Base-by-base conservation (phyloP, 495 filamentous ascomycete genomes). In the Pyronema domesticum region DNA sequence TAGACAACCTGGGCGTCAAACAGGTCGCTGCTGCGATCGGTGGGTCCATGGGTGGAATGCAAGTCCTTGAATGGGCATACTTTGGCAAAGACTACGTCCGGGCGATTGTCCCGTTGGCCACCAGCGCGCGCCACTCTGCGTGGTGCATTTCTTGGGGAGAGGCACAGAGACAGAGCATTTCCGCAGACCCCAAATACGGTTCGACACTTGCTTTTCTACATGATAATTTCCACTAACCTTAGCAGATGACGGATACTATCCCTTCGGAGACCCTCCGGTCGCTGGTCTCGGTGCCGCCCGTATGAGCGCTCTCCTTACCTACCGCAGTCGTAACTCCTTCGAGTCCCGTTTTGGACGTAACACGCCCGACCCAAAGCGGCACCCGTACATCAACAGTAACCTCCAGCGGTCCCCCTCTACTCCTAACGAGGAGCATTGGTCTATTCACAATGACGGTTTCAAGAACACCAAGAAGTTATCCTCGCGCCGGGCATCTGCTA, bases 121-220 rank as follows among this genome's bases (percentile, higher is more conserved):
- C 91, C 15, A 95, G 89, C 5, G 85, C 86, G 49, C 79, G 86
- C 9, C 91, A 96, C 65, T 94, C 88, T 57, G 91, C 91, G n/a
- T 98, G 91, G 91, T 86, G 91, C 40, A 98, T 98, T 61, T 94
- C 87, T 68, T 96, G 91, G 91, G 89, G 91, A 42, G 91, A 98
- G 68, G 89, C 91, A 18, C 91, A 98, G 70, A 73, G 91, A 50
- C 91, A 98, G 69, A 93, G 86, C 73, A 98, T 98, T 65, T 98
- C 95, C 69, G 86, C 85, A 57, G 91, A 98, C 63, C 91, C 91
- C 17, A 95, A 95, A 70, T 98, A 98, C 67, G 86, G 57, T 57
- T 53, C 13, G 42, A n/a, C 30, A 15, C 17, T 51, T 55, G 17
- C 5, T 39, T 11, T 58, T 59, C 55, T 58, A 51, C 34, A 14